Percentiles rank a stretch among this genome's conserved stretches.
These are phyloP conservation scores for Magnaporthiopsis incrustans DNA, from an alignment of 2,329 filamentous ascomycete species.

Conservation along the genomic window DNA sequence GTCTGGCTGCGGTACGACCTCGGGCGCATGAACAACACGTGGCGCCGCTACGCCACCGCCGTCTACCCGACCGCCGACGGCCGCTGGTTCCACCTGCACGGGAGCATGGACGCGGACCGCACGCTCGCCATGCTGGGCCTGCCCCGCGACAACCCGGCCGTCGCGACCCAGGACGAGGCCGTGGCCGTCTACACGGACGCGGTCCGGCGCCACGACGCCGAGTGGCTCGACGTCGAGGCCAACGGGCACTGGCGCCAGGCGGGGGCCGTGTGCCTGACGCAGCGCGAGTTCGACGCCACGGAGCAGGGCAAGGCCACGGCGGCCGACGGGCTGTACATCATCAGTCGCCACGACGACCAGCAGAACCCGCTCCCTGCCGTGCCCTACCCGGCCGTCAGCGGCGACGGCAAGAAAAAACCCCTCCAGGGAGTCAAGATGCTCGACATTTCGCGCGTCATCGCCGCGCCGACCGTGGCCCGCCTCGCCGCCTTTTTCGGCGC, in stretches of 20 bases:
- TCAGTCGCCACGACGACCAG: constrained; percentile 31
- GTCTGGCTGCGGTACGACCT: constrained; percentile 2
- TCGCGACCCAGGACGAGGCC: constrained; percentile 16
- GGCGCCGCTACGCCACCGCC: constrained; percentile 25
- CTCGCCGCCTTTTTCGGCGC: constrained; percentile 35
- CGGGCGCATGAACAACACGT: constrained; percentile 31
- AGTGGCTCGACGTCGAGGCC: constrained; percentile 32
- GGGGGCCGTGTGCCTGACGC: constrained; percentile 35
- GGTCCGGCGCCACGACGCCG: constrained; percentile 22
- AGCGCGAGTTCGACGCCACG: constrained; percentile 33
- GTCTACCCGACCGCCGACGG: constrained; percentile 13
- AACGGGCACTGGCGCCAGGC: constrained; percentile 32
- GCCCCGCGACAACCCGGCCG: constrained; percentile 25
- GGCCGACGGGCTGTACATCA: constrained; percentile 35
- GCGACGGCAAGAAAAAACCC: constrained; percentile 18
- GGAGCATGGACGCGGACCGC: constrained; percentile 34
- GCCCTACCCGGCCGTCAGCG: constrained; percentile 25
- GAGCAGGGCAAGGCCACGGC: constrained; percentile 26
- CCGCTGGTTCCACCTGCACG: constrained; percentile 46
- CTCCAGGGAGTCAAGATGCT: constrained; percentile 41
- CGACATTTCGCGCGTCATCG: constrained; percentile 40
- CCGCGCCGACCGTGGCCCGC: constrained; percentile 35
- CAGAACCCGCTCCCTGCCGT: constrained; percentile 38
- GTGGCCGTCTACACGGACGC: constrained; percentile 23
- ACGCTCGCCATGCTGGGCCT: constrained; percentile 38